Evolutionary conservation across 805 yeast species (phyloP), one percentile per base, ranked within the genome.

Genomic region (Pichia deserticola): DNA sequence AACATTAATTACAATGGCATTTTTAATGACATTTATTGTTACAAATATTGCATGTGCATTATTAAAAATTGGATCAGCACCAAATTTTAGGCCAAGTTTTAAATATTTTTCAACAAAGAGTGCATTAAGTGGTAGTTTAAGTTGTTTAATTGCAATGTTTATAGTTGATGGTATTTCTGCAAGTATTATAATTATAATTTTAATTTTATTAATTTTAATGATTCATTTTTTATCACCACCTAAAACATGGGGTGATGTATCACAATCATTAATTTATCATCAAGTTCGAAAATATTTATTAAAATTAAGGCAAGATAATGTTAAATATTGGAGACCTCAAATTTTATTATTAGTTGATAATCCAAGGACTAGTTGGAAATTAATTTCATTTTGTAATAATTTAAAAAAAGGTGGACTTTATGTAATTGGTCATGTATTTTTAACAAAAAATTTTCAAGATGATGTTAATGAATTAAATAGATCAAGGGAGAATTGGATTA

Each of bases 271-370:
- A 53, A 92, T 93, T 45, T 93, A 93, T 65, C 99, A 93, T 63
- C 99, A 93, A 67, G 98, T 93, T 10, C 73, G 99, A 57, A 93
- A 93, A 63, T 93, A 93, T 61, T 70, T 89, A 41, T 69, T 93
- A 52, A 73, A 95, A 48, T 72, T 92, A 40, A 78, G 89, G 51
- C 89, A 89, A 59, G 96, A 93, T 60, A 95, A 92, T 63, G 97
- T 93, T 47, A 93, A 93, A 67, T 93, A 90, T 64, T 93, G 99
- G 99, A 75, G 99, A 58, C 99, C 99, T 0, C 99, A 93, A 65
- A 84, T 93, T 38, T 70, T 93, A 51, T 68, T 93, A 33, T 69
- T 93, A 35, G 92, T 90, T 39, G 98, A 93, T 60, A 86, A 89
- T 58, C 98, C 99, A 0, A 72, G 96, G 54, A 82, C 95, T 0